phyloP scores from a whole-genome alignment of 345 rosid genomes.

The Salix udensis region DNA sequence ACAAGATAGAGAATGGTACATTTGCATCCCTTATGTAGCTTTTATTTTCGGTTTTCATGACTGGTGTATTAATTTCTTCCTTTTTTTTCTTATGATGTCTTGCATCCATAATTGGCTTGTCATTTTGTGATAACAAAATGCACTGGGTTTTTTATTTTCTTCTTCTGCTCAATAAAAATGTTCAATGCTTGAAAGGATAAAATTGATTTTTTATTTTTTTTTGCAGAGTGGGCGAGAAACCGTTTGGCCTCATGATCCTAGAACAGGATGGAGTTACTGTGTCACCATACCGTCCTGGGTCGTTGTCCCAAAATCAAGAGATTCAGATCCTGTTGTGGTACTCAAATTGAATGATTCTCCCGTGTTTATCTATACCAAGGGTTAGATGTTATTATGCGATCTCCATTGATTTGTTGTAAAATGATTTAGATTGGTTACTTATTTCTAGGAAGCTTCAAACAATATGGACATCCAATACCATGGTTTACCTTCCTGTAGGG shows the following conservation, averaged over 20 bases:
- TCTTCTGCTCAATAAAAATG: background rate
- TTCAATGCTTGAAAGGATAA: background rate
- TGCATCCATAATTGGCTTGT: background rate
- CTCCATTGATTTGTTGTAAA: constrained; percentile 12
- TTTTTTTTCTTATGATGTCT: background rate
- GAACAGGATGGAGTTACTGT: constrained; percentile 95
- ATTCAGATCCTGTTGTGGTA: constrained; percentile 99
- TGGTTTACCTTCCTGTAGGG: background rate
- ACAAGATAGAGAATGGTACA: background rate
- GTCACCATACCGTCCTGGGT: constrained; percentile 86
- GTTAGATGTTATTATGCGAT: constrained; percentile 23
- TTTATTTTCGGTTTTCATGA: background rate
- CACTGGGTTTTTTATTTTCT: background rate
- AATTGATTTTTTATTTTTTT: background rate
- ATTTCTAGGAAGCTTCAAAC: background rate
- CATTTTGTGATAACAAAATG: background rate
- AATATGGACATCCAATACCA: background rate
- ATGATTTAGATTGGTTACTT: background rate
- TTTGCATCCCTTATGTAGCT: background rate
- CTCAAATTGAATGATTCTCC: constrained; percentile 25
- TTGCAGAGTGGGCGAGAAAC: constrained; percentile 86
- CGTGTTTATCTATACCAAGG: constrained; percentile 25
- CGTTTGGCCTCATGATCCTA: constrained; percentile 88
- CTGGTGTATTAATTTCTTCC: background rate
- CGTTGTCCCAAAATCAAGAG: constrained; percentile 80